A percentile compares a stretch with the other conserved stretches of the same genome.
phyloP scores from a whole-genome alignment of 805 yeast species.

The Priceomyces fermenticarens region DNA sequence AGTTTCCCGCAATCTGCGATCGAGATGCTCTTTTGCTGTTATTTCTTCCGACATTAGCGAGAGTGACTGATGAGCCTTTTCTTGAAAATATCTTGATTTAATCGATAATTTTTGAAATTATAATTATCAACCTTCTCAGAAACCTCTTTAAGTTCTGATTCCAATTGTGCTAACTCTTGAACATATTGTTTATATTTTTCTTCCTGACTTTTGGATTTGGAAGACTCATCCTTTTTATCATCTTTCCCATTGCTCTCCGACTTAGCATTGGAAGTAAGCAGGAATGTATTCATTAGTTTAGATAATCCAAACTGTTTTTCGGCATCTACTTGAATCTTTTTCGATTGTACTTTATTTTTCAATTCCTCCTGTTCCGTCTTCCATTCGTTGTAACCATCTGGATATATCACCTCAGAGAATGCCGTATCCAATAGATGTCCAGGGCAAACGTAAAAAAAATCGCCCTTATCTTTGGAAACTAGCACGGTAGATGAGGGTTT shows the following conservation, averaged over 20 bases:
- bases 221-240: constrained; percentile 13
- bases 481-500: constrained; percentile 47
- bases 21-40: too few relatives aligned
- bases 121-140: constrained; percentile 22
- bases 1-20: too few relatives aligned
- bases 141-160: constrained; percentile 15
- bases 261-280: constrained; percentile 4
- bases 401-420: constrained; percentile 41
- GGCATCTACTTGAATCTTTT: constrained; percentile 21
- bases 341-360: constrained; percentile 14
- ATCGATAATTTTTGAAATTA: constrained; percentile 34
- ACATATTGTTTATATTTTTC: constrained; percentile 14
- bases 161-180: constrained; percentile 14
- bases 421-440: constrained; percentile 45
- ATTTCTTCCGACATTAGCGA: too few relatives aligned
- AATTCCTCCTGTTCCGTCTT: constrained; percentile 17
- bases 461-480: constrained; percentile 43
- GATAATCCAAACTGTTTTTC: constrained; percentile 36
- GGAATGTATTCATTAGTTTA: constrained; percentile 18
- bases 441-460: constrained; percentile 53
- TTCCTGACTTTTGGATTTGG: constrained; percentile 5
- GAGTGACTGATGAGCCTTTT: constrained; percentile 36
- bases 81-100: constrained; percentile 41
- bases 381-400: constrained; percentile 31
- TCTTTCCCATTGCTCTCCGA: constrained; percentile 15